A percentile compares a stretch with the other conserved stretches of the same genome.
Conservation (phyloP, 129 eudicot genomes). For the Flaveria sonorensis region DNA sequence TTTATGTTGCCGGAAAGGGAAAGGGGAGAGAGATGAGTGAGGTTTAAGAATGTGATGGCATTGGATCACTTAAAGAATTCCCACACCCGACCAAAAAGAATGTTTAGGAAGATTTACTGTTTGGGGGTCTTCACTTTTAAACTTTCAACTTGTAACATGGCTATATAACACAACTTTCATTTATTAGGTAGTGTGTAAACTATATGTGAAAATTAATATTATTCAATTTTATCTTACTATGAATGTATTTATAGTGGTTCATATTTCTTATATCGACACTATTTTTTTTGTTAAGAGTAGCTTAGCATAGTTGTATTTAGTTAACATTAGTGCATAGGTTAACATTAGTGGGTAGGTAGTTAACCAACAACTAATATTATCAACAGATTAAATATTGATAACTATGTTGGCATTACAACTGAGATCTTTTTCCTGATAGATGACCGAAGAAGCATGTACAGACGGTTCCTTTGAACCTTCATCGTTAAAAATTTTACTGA, state of each 20-base stretch:
- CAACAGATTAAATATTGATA: too few species aligned
- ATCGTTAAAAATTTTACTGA: too few species aligned
- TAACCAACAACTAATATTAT: too few species aligned
- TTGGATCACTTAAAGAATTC: conserved; percentile 40
- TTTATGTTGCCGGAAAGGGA: conserved; percentile 20
- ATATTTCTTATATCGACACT: neutral
- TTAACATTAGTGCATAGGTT: too few species aligned
- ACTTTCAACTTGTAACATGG: conserved; percentile 32
- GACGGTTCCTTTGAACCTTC: too few species aligned
- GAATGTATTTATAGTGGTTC: conserved; percentile 15
- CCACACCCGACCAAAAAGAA: conserved; percentile 51
- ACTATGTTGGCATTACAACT: too few species aligned
- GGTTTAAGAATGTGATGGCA: conserved; percentile 49
- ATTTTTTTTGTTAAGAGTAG: conserved; percentile 1
- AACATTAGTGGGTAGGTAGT: too few species aligned
- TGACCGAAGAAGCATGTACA: too few species aligned
- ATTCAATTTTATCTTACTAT: conserved; percentile 21
- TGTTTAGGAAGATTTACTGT: conserved; percentile 38
- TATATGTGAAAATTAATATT: neutral
- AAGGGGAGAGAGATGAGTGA: conserved; percentile 32
- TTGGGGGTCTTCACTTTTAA: conserved; percentile 34
- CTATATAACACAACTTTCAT: neutral
- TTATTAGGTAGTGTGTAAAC: neutral
- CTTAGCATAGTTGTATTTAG: too few species aligned
- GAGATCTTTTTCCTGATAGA: too few species aligned